Percentiles rank a stretch among this genome's conserved stretches.
These are phyloP conservation scores for Diplocarpon mali DNA, from an alignment of 2,329 filamentous ascomycete genomes.

Conservation along the genomic window DNA sequence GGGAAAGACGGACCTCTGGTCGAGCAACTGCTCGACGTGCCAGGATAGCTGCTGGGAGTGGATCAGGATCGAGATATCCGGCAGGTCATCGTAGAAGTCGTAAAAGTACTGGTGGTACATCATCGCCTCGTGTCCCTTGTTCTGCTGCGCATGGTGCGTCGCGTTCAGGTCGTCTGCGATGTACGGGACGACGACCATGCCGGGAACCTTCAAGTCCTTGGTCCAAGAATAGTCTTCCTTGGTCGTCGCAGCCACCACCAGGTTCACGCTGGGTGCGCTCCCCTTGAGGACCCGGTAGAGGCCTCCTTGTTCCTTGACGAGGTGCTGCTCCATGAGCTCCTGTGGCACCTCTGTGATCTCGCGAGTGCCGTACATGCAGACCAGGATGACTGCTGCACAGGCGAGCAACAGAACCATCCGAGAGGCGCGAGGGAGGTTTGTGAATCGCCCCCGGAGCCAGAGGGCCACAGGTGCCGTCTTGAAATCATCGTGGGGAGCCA, in stretches of 20 bases:
- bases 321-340: conserved; percentile 12
- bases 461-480: background rate
- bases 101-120: conserved; percentile 42
- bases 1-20: conserved; percentile 8
- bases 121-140: conserved; percentile 27
- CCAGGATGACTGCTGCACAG: conserved; percentile 5
- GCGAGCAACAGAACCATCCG: conserved; percentile 7
- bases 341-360: background rate
- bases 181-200: conserved; percentile 24
- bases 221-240: conserved; percentile 15
- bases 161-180: conserved; percentile 19
- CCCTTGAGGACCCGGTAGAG: conserved; percentile 12
- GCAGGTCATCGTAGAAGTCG: conserved; percentile 45
- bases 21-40: conserved; percentile 18
- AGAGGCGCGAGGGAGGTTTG: conserved; percentile 9
- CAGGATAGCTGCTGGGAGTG: conserved; percentile 36
- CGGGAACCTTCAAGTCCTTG: conserved; percentile 11
- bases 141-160: conserved; percentile 39
- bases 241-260: conserved; percentile 14
- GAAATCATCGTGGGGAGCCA: background rate
- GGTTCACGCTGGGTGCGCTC: conserved; percentile 10
- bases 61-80: conserved; percentile 20
- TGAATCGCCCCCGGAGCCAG: background rate
- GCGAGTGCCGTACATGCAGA: conserved; percentile 6
- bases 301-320: conserved; percentile 8